phyloP scores from a whole-genome alignment of 345 rosid genomes.

The Bruguiera gymnorhiza region DNA sequence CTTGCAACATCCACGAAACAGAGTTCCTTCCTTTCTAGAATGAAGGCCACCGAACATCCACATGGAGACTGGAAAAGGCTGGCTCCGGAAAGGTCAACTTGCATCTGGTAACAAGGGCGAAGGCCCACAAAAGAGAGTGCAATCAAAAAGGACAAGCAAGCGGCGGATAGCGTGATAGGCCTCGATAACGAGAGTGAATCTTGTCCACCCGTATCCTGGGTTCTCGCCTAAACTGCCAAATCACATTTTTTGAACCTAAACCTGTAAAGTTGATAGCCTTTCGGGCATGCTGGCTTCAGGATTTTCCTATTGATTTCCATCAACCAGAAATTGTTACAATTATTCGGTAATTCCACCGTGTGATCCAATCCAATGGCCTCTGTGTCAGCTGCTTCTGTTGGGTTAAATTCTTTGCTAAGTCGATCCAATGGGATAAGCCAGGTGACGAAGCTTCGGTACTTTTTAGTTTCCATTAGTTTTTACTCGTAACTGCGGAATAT shows the following conservation, averaged over 20 bases:
- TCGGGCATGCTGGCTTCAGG: background rate
- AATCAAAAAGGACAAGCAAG: constrained; percentile 1
- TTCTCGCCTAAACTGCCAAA: background rate
- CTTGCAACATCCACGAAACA: too few relatives aligned
- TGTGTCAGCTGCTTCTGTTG: constrained; percentile 12
- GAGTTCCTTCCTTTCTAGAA: too few relatives aligned
- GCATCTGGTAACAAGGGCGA: background rate
- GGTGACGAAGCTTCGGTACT: background rate
- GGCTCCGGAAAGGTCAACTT: background rate
- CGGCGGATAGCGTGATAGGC: constrained; percentile 17
- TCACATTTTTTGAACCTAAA: background rate
- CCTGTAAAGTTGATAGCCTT: background rate
- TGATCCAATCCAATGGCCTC: constrained; percentile 11
- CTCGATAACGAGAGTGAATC: background rate
- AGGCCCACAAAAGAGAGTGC: background rate
- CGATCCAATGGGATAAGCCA: background rate
- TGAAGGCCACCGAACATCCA: too few relatives aligned
- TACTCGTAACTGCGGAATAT: too few relatives aligned
- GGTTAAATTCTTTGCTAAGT: background rate
- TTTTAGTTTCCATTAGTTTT: background rate
- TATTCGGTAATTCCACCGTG: background rate
- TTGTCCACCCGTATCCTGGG: constrained; percentile 8
- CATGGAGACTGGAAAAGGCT: background rate
- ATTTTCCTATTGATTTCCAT: background rate
- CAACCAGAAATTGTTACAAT: background rate